Percentiles rank a stretch among this genome's conserved stretches.
phyloP scores from a whole-genome alignment of 148 eudicot genomes.

The Vaccinium corymbosum region DNA sequence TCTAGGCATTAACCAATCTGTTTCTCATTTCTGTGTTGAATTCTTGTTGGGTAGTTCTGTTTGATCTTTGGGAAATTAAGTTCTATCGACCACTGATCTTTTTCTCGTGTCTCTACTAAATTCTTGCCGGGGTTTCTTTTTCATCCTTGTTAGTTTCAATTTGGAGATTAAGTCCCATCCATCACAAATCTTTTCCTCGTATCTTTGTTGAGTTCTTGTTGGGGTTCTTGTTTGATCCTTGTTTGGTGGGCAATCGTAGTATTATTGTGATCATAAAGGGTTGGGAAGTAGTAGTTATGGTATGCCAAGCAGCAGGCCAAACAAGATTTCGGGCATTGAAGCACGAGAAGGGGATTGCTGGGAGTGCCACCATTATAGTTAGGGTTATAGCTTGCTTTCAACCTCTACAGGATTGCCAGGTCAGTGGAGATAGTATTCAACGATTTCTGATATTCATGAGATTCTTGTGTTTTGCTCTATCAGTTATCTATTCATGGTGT shows the following conservation, averaged over 20 bases:
- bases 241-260: constrained; percentile 11
- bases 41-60: background rate
- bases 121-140: background rate
- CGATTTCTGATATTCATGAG: background rate
- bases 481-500: background rate
- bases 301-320: constrained; percentile 91
- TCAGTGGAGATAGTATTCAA: constrained; percentile 16
- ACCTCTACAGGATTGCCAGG: constrained; percentile 95
- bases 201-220: background rate
- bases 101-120: background rate
- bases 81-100: background rate
- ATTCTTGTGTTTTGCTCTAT: background rate
- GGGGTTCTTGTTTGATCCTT: constrained; percentile 16
- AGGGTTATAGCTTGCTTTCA: constrained; percentile 96
- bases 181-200: background rate
- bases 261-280: constrained; percentile 12
- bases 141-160: background rate
- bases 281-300: constrained; percentile 77
- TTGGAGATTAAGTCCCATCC: background rate
- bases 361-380: constrained; percentile 79
- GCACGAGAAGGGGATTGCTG: constrained; percentile 86
- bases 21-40: background rate
- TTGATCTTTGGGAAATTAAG: background rate
- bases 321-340: constrained; percentile 93
- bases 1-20: background rate